These are phyloP conservation scores for Aurifilum marmelostoma DNA, from an alignment of 2,329 filamentous ascomycete species.

Conservation along the genomic window DNA sequence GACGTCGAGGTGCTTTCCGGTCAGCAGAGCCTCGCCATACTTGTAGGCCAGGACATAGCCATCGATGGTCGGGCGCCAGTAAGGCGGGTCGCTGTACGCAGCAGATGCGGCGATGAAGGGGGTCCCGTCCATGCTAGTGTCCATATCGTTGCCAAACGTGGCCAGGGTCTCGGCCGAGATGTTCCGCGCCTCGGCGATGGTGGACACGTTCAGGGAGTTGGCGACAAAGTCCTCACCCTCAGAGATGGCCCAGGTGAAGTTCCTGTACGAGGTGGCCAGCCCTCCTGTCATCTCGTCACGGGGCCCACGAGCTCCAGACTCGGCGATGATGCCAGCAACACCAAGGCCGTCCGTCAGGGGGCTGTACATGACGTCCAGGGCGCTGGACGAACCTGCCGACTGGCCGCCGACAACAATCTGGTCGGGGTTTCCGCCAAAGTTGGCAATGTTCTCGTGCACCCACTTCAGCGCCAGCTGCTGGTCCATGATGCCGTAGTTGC, in stretches of 20 bases:
- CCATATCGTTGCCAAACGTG: neutral
- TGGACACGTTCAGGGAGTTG: constrained; percentile 5
- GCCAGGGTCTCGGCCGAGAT: neutral
- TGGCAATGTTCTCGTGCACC: constrained; percentile 33
- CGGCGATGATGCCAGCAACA: constrained; percentile 33
- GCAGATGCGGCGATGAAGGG: neutral
- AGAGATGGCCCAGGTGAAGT: neutral
- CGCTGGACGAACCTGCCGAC: constrained; percentile 67
- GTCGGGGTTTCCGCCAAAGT: constrained; percentile 69
- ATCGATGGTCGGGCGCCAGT: neutral
- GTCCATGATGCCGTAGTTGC: constrained; percentile 73
- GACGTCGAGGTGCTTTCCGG: neutral
- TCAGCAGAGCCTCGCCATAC: neutral
- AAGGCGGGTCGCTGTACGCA: neutral
- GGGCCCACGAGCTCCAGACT: neutral
- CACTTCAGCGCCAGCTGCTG: constrained; percentile 45
- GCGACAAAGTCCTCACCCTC: neutral
- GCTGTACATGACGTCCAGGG: constrained; percentile 9
- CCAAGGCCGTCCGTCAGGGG: constrained; percentile 28
- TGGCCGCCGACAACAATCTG: constrained; percentile 67
- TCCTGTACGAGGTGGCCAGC: neutral
- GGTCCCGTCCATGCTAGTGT: neutral
- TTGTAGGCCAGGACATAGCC: neutral
- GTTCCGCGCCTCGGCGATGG: neutral
- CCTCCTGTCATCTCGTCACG: neutral